Conservation (phyloP, 2,329 filamentous ascomycete genomes). For the Alternaria sp. region DNA sequence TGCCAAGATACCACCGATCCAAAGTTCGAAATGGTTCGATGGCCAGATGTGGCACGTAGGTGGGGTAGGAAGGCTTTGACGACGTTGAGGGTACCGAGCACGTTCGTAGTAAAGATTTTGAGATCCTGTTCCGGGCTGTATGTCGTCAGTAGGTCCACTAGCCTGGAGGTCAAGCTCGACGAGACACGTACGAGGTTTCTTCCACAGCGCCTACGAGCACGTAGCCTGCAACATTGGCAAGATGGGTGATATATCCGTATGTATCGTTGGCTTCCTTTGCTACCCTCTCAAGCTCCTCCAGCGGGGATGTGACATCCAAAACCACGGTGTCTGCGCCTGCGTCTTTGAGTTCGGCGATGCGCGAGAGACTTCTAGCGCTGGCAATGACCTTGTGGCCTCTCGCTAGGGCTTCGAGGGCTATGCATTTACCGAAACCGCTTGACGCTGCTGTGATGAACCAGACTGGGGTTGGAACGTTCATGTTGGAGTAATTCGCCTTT, state of each 20-base stretch:
- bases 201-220: constrained; percentile 54
- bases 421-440: constrained; percentile 55
- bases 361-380: constrained; percentile 51
- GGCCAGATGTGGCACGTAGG: constrained; percentile 52
- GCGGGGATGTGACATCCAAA: constrained; percentile 52
- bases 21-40: constrained; percentile 55
- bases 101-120: constrained; percentile 59
- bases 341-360: constrained; percentile 44
- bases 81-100: constrained; percentile 60
- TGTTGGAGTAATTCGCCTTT: neutral
- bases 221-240: constrained; percentile 58
- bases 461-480: constrained; percentile 26
- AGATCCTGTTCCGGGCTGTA: constrained; percentile 49
- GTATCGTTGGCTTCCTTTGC: constrained; percentile 47
- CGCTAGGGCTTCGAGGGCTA: constrained; percentile 52
- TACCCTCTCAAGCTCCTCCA: constrained; percentile 43
- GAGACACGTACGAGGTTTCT: constrained; percentile 49
- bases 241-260: constrained; percentile 53
- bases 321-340: constrained; percentile 45
- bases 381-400: constrained; percentile 58
- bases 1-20: constrained; percentile 54
- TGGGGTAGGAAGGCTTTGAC: constrained; percentile 57
- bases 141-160: neutral
- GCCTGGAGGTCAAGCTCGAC: neutral
- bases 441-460: constrained; percentile 61